Base-by-base conservation (phyloP, 345 rosid species). In the Pelargonium nanum region DNA sequence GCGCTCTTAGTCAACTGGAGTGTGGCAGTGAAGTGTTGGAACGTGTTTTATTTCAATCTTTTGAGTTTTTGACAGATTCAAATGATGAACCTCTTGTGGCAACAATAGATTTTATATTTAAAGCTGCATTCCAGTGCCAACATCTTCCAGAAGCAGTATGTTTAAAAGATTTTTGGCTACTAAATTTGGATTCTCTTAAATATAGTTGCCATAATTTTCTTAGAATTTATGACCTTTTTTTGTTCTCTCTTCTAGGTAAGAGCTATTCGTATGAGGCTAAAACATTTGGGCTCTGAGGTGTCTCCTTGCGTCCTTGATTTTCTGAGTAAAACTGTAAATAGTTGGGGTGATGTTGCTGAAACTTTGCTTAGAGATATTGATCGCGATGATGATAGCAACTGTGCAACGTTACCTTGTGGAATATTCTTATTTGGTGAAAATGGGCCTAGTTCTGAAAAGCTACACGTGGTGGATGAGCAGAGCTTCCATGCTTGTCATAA, bases 111-210 rank as follows among this genome's bases (percentile, higher is more conserved):
- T 94, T 94, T 63, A 72, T 84, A 66, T 81, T 88, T 72, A 94
- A 85, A 72, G 86, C 95, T 71, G 97, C 96, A 64, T 86, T 87
- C 23, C 91, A 83, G 69, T 84, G 96, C 78, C 89, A 86, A 69
- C 85, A 82, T 70, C 87, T 94, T 73, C 89, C 91, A 59, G 83
- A 90, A 75, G 99, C 97, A 21, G 99, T 94, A 85, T 59, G 83
- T 67, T 64, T 62, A 26, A 7, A n/a, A 60, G 23, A 5, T 16
- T 6, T 59, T 40, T 40, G 16, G 21, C 45, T 50, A 67, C 70
- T 56, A 68, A 57, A 28, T 24, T 8, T 55, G 19, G 57, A 58
- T 21, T 24, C 61, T 65, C 45, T 26, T 16, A 28, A 45, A 40
- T 69, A 10, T 65, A 55, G 25, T 55, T 63, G 19, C 4, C 2